Evolutionary conservation across 208 protist genomes (phyloP), one percentile per base, ranked within the genome.

Genomic region (Phytomonas sp.): DNA sequence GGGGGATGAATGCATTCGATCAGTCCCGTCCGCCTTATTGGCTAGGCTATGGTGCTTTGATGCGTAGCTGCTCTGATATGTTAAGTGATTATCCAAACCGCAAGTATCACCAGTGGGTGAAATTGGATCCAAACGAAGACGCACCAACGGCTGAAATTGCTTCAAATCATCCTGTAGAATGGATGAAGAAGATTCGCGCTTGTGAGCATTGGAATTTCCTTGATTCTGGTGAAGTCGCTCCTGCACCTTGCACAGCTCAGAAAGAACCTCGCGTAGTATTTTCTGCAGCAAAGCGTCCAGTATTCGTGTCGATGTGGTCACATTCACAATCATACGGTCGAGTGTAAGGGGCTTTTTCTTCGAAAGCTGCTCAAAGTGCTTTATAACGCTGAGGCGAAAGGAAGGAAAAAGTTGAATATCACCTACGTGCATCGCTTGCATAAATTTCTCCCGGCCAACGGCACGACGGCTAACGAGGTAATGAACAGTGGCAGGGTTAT

Each of bases 321-420:
- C 81, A 0, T 73, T 75, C 16, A 92, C 78, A 14, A 77, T 66
- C 4, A 85, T 60, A 31, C 87, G 84, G 40, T 92, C 86, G 29
- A 95, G 80, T 0, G 52, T 63, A 7, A 95, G 72, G 19, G 80
- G 80, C 30, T 75, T 72, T 5, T 70, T 61, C 45, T 72, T 68
- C 45, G 72, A 64, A 31, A 91, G 26, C n/a, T 60, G 45, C 65
- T 93, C 90, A 70, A 91, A 95, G 70, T 95, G 90, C 29, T 77
- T 77, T 34, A 95, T 74, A 49, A 95, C 61, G 45, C 83, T 75
- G 12, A 95, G 81, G 5, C 90, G 85, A 69, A 95, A 95, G 30
- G 87, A 79, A 23, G 90, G 90, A 67, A 91, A 95, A 29, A 95
- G 78, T 66, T 92, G 80, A 16, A 95, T 71, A 60, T 93, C 87